Base-by-base conservation (phyloP, 257 asterid species). In the Pogostemon cablin region DNA sequence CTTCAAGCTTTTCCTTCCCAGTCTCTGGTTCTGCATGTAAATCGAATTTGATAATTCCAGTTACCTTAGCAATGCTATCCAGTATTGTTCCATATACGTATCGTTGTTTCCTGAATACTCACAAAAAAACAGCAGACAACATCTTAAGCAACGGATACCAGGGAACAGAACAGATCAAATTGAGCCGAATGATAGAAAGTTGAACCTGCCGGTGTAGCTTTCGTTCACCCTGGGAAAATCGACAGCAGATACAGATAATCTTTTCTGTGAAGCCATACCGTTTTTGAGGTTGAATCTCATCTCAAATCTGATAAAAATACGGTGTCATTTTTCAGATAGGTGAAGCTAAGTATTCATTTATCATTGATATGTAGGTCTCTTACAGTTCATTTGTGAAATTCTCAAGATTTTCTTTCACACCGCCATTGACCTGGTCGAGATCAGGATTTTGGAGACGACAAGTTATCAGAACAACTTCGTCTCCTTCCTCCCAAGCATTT, bases 401-500 rank as follows among this genome's bases (percentile, higher is more conserved):
- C 64, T 86, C 93, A 38, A 86, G 90, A 81, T 86, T 87, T 59
- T 83, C 84, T 77, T 88, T 83, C 56, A 82, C 79, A 3, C 68
- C n/a, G 56, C 96, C 95, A 63, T 82, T 86, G 72, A 87, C 80
- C 90, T 82, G 76, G 81, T 91, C 98, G 52, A 95, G 95, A 73
- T 91, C 93, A 11, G 82, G 87, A 64, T 86, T 85, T 60, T 86
- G 76, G 70, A 91, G 83, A 59, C 99, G 96, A 81, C 96, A 91
- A 62, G 96, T 88, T 68, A 91, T 83, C 54, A 95, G 89, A 80
- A 95, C 96, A 54, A 95, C 90, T 81, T 91, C 99, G 62, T 91
- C 98, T 46, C 97, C 99, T 79, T 95, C 99, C 83, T 95, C 99
- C 99, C 99, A 95, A 75, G 99, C 99, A 78, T 95, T 95, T 71